Base-by-base conservation (phyloP, 2,329 filamentous ascomycete species). In the Botrytis fabae region DNA sequence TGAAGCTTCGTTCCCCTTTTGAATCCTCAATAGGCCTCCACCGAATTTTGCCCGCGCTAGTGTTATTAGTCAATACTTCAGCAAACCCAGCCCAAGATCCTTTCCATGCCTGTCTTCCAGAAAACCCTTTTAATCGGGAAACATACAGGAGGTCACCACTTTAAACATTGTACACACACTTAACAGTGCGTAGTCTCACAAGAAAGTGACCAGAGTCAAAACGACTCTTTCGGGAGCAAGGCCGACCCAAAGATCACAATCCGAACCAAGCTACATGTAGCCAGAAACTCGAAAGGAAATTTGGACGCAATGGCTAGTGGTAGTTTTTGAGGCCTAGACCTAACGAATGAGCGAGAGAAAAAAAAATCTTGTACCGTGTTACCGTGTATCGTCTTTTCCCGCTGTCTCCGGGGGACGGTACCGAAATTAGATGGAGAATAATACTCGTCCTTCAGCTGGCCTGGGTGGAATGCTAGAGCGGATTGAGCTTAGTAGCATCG, bases 361-460 rank as follows among this genome's bases (percentile, higher is more conserved):
- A 40, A n/a, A 22, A 69, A 42, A 25, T 7, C 12, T 14, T 38
- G 25, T n/a, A n/a, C 40, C 61, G 38, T n/a, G 60, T 40, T 32
- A n/a, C 25, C 44, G 25, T 51, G 62, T 65, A 46, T 65, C 62
- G 62, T 42, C n/a, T 57, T 69, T 69, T 57, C n/a, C 65, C 48
- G 65, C 48, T 57, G 48, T 42, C 48, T 38, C 25, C 65, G 48
- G 65, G 48, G 65, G 48, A 28, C 48, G 16, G 16, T 57, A 44
- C 65, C 65, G 65, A 69, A 32, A 69, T 69, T 69, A 32, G 65
- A 68, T 68, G 64, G 64, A 42, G 64, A 68, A 54, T 57, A 14
- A n/a, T 40, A 35, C 38, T 68, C 18, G 46, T 12, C 48, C 64
- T 54, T 68, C 35, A 57, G 63, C 64, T 42, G 46, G 35, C 63